phyloP scores from a whole-genome alignment of 192 early-diverging fungal genomes.

The Linderina pennispora region DNA sequence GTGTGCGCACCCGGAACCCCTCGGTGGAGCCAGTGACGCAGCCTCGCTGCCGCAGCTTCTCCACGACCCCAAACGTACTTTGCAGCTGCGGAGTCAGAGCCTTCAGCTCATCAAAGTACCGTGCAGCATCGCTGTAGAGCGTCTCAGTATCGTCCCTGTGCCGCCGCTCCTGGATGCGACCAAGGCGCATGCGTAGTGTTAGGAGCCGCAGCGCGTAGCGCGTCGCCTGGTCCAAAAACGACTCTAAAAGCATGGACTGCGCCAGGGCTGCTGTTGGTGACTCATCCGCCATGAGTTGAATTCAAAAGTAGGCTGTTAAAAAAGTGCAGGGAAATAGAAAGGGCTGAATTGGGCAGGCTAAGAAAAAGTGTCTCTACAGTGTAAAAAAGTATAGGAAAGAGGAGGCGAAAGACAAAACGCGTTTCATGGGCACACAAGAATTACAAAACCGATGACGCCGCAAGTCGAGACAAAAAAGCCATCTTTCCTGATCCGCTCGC shows the following conservation, averaged over 20 bases:
- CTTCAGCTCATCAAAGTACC: slow-evolving; percentile 6
- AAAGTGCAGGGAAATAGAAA: no score
- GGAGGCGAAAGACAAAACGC: no score
- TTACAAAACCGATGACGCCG: no score
- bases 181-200: slow-evolving; percentile 16
- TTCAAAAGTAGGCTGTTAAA: background rate
- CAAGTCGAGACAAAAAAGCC: no score
- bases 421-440: no score
- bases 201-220: slow-evolving; percentile 17
- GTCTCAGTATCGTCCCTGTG: no score
- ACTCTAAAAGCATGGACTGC: slow-evolving; percentile 29
- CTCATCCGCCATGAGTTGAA: slow-evolving; percentile 1
- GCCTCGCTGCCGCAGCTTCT: slow-evolving; percentile 11
- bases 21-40: slow-evolving; percentile 11
- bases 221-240: slow-evolving; percentile 29
- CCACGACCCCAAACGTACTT: slow-evolving; percentile 12
- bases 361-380: no score
- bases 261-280: slow-evolving; percentile 5
- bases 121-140: slow-evolving; percentile 1
- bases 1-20: slow-evolving; percentile 15
- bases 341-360: no score
- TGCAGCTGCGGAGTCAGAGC: slow-evolving; percentile 11
- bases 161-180: slow-evolving; percentile 11
- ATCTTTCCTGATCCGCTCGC: no score
- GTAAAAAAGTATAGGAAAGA: no score